Base-by-base conservation (phyloP, 495 filamentous ascomycete genomes). In the Bacidia gigantensis region DNA sequence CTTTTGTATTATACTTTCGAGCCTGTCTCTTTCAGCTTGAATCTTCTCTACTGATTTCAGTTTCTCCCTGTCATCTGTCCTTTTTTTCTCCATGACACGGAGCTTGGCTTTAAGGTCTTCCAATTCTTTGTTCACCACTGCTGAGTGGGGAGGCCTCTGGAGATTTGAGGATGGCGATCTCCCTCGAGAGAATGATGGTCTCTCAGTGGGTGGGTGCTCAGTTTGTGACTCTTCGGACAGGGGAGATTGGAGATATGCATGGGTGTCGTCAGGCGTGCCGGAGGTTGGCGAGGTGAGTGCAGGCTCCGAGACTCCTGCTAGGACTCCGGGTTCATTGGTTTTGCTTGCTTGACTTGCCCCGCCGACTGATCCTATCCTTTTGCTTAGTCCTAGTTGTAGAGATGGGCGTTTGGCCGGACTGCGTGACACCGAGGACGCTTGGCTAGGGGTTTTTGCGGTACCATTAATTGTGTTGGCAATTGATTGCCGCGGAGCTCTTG, bases 1-100 rank as follows among this genome's bases (percentile, higher is more conserved):
- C 55, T 92, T 98, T 61, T 94, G 84, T 38, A 97, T 93, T 57
- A 96, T 89, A 1, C 67, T 69, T 61, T 95, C 86, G 53, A 87
- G 93, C 52, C 86, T 86, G 60, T 95, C 87, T 10, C 83, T 76
- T 58, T 97, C 89, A 10, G 75, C 67, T 60, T 89, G 82, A 32
- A 88, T 62, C 53, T 79, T 77, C 40, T 98, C 89, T 29, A 96
- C 62, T 1, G 61, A 69, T 58, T 88, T 93, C 45, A 95, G 66
- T 61, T 84, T 87, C 52, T 97, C 93, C n/a, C 86, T 74, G 62
- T 95, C 88, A 45, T 95, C 89, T 20, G 76, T 61, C 47, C 87
- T 69, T 62, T 92, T 89, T 60, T 86, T 86, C 58, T 92, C 87
- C 61, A 90, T 73, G 9, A 90, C 68, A 32, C 79, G 80, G 1